Evolutionary conservation across 2,329 filamentous ascomycete species (phyloP).

Genomic region (Aspergillus ustus): DNA sequence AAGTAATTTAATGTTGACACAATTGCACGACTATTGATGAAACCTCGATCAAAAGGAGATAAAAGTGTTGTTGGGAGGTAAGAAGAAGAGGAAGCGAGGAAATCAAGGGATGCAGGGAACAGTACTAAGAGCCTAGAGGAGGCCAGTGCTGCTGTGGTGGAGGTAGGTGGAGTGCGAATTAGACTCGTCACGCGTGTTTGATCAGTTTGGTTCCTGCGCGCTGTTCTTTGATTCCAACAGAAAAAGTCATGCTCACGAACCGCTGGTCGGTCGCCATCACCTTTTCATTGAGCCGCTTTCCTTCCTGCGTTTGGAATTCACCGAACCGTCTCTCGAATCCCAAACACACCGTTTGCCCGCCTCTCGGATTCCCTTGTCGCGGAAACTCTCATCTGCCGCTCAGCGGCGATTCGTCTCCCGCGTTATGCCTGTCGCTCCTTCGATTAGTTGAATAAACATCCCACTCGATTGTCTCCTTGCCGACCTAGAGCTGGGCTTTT

Average conservation of each 20-base stretch:
- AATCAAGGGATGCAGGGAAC: background rate
- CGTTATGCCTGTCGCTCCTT: slow-evolving; percentile 11
- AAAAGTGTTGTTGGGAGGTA: background rate
- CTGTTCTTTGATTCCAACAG: slow-evolving; percentile 7
- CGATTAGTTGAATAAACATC: slow-evolving; percentile 10
- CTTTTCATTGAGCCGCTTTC: background rate
- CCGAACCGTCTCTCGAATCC: background rate
- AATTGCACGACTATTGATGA: background rate
- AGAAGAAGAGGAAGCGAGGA: background rate
- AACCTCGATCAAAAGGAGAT: background rate
- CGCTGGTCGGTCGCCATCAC: slow-evolving; percentile 11
- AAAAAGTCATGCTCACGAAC: slow-evolving; percentile 23
- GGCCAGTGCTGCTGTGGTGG: background rate
- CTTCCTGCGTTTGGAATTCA: slow-evolving; percentile 1
- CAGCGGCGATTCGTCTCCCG: slow-evolving; percentile 2
- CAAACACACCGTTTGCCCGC: background rate
- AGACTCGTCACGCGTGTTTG: slow-evolving; percentile 20
- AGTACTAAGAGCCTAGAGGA: background rate
- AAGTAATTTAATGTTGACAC: background rate
- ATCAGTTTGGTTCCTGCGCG: slow-evolving; percentile 26
- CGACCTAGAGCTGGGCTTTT: background rate
- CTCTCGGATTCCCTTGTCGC: slow-evolving; percentile 2
- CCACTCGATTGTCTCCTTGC: slow-evolving; percentile 1
- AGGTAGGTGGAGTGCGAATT: background rate
- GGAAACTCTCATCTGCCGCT: slow-evolving; percentile 1